Percentiles rank a stretch among this genome's conserved stretches.
Evolutionary conservation across 441 rosid species (phyloP).

Genomic region (Adansonia rubrostipa): DNA sequence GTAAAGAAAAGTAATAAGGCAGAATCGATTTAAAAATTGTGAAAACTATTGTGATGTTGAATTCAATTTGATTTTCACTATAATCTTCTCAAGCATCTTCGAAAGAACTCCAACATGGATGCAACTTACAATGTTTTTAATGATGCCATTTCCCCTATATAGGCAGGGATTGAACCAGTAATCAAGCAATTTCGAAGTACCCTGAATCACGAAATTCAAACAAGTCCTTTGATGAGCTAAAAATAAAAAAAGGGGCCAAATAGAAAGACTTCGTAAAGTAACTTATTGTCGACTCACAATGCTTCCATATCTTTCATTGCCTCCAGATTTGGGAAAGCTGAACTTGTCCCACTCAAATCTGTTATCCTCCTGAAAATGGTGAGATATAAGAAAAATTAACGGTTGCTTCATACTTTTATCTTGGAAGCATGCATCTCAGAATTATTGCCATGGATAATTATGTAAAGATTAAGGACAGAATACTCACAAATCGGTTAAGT

Average conservation of each 20-base stretch:
- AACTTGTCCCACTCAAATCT: constrained; percentile 62
- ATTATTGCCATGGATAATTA: no score
- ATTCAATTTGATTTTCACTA: background rate
- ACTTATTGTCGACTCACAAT: constrained; percentile 53
- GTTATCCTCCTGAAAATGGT: constrained; percentile 67
- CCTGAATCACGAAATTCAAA: constrained; percentile 42
- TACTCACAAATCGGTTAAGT: constrained; percentile 59
- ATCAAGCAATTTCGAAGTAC: constrained; percentile 67
- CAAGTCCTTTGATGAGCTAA: background rate
- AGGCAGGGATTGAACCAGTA: constrained; percentile 49
- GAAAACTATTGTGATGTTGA: background rate
- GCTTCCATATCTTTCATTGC: constrained; percentile 27
- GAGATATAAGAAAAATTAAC: background rate
- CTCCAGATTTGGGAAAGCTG: constrained; percentile 57
- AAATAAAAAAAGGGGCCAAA: background rate
- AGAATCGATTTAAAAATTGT: background rate
- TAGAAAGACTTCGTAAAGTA: background rate
- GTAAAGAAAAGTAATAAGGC: background rate
- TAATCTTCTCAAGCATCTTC: background rate
- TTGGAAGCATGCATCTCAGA: background rate
- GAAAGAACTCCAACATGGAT: background rate
- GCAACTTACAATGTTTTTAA: constrained; percentile 63
- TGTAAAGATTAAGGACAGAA: background rate
- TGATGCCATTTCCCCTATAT: constrained; percentile 39
- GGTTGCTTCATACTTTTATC: constrained; percentile 1